Base-by-base conservation (phyloP, 805 yeast species). In the Starmera dryadoides region DNA sequence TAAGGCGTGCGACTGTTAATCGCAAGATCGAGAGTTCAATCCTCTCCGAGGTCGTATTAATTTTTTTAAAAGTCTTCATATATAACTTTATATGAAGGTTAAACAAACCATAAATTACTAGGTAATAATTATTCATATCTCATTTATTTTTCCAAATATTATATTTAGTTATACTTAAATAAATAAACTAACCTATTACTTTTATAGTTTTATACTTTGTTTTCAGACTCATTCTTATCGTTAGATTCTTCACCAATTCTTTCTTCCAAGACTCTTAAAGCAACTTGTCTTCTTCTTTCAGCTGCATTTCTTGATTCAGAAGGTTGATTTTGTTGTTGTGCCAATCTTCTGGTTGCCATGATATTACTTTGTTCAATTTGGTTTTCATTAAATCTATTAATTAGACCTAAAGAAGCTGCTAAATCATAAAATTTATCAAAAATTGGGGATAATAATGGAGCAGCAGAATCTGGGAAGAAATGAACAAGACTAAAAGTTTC, bases 401-500 rank as follows among this genome's bases (percentile, higher is more conserved):
- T 60, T 1, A 83, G 32, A 4, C 76, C 74, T 16, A 79, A 47
- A 32, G 61, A 60, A 3, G 61, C 62, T 29, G 69, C 43, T 2
- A 67, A 28, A 38, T 63, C 59, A 47, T 68, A 75, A 19, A 62
- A 40, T 5, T 53, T 55, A 33, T 73, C 58, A 43, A 80, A 79
- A 0, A 79, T 49, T 2, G 78, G 75, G 26, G 66, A 64, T 35
- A 86, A 56, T 20, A 71, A 45, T 3, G 77, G 73, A 40, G 77
- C 75, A 3, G 73, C 28, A 1, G 73, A 55, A 35, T 69, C 77
- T 1, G 97, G 97, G 76, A 89, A 89, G 57, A 89, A 86, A 50
- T 82, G 81, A 25, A 81, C 79, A 45, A 89, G 69, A 40, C 85
- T 79, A 66, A 89, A 89, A 1, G 91, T 83, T 48, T 89, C 96